Percentiles rank a stretch among this genome's conserved stretches.
Evolutionary conservation across 345 rosid species (phyloP).

Genomic region (Heritiera littoralis): DNA sequence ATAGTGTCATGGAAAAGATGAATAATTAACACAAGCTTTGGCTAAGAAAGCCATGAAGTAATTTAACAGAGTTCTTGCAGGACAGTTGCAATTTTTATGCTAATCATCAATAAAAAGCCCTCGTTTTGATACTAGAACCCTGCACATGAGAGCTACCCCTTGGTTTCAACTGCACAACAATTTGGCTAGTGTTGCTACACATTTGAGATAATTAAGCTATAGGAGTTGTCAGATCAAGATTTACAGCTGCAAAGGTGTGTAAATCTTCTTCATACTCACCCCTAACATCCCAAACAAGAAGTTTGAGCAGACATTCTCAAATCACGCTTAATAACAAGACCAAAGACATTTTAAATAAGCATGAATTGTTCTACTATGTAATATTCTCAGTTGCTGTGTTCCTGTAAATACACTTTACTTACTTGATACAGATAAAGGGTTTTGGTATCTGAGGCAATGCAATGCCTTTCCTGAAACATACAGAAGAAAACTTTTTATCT

Average conservation of each 20-base stretch:
- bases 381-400: background rate
- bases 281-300: background rate
- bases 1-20: background rate
- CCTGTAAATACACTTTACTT: background rate
- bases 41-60: background rate
- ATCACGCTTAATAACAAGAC: background rate
- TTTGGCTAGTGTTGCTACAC: background rate
- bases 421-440: constrained; percentile 18
- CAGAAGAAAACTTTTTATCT: background rate
- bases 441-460: constrained; percentile 26
- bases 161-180: background rate
- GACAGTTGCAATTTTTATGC: background rate
- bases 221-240: background rate
- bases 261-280: background rate
- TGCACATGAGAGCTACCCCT: background rate
- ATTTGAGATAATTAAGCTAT: background rate
- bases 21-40: background rate
- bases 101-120: background rate
- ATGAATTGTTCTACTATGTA: background rate
- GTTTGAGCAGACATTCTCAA: background rate
- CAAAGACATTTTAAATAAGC: background rate
- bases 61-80: background rate
- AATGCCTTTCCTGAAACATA: constrained; percentile 16
- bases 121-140: background rate
- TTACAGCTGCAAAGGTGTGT: background rate